Base-by-base conservation (phyloP, 768 basidiomycete species). In the Boletellus ananiceps region DNA sequence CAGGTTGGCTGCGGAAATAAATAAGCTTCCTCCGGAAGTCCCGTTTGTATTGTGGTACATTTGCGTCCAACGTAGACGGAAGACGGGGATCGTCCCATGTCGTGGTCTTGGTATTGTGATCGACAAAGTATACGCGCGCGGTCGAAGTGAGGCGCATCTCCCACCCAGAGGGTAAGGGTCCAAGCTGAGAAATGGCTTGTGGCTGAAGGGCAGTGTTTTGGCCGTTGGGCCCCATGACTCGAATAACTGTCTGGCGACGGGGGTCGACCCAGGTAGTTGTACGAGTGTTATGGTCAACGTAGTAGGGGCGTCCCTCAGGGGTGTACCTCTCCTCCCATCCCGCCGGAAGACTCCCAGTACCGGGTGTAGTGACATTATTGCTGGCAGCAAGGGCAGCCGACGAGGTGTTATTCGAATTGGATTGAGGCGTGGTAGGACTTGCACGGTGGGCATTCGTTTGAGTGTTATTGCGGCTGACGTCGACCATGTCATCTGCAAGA, bases 241-340 rank as follows among this genome's bases (percentile, higher is more conserved):
- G 93, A 51, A 98, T 87, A 52, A 98, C 81, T 11, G 93, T 93
- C 72, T 98, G 96, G 40, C 96, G 84, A 43, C 96, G 87, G 34
- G 96, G 96, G 66, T 99, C 96, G 19, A 98, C 94, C 96, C 96
- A 99, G n/a, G 96, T 99, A 29, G 96, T 98, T 16, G 96, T 98
- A 41, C 96, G 83, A 11, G 95, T 98, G 65, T 99, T 99, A 73
- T 99, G 96, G 67, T 99, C 96, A 43, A 99, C 96, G 68, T 96
- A 99, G 71, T 99, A 99, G 2, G 96, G 93, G 35, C 96, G 83
- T 16, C 96, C 96, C 71, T 99, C 96, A 0, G 94, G 93, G 3
- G 96, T 99, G 71, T 94, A 95, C 33, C 96, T 82, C 71, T 98
- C 96, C 66, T 99, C 96, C 96, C 96, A 99, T 2, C 96, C 96